Evolutionary conservation across 106 monocot genomes (phyloP).

Genomic region (Dendrobium catenatum): DNA sequence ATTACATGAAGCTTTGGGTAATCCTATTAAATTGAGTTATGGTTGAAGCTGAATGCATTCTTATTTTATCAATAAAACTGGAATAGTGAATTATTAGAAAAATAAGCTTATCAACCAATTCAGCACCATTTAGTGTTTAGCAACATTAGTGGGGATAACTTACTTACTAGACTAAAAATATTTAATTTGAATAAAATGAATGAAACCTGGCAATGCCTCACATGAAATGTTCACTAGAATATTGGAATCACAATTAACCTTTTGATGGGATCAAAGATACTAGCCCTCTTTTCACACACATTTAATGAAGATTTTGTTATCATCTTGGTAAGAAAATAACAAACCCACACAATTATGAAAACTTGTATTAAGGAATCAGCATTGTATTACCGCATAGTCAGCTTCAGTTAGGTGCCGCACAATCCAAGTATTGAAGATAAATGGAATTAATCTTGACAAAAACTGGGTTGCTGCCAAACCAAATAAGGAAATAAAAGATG

Average conservation of each 20-base stretch:
- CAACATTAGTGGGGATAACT: not conserved
- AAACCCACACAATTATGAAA: not conserved
- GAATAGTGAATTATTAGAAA: not conserved
- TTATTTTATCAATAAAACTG: not conserved
- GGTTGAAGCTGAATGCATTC: not conserved
- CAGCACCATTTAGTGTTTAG: not conserved
- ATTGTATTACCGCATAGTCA: constrained; percentile 58
- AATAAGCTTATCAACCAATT: not conserved
- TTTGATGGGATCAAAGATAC: not conserved
- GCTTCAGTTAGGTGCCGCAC: constrained; percentile 61
- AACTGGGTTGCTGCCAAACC: constrained; percentile 61
- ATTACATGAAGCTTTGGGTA: not conserved
- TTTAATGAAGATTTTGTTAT: not conserved
- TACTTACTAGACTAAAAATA: not conserved
- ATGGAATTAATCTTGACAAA: constrained; percentile 75
- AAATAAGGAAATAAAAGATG: not conserved
- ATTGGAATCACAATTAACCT: no score
- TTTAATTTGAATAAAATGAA: not conserved
- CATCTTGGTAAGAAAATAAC: not conserved
- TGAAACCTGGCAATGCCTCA: not conserved
- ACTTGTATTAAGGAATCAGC: constrained; percentile 7
- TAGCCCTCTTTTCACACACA: not conserved
- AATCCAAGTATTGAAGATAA: constrained; percentile 78
- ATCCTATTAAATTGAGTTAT: not conserved
- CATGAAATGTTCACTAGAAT: no score